Conservation (phyloP, 2,329 filamentous ascomycete species). For the Macrophomina tecta region DNA sequence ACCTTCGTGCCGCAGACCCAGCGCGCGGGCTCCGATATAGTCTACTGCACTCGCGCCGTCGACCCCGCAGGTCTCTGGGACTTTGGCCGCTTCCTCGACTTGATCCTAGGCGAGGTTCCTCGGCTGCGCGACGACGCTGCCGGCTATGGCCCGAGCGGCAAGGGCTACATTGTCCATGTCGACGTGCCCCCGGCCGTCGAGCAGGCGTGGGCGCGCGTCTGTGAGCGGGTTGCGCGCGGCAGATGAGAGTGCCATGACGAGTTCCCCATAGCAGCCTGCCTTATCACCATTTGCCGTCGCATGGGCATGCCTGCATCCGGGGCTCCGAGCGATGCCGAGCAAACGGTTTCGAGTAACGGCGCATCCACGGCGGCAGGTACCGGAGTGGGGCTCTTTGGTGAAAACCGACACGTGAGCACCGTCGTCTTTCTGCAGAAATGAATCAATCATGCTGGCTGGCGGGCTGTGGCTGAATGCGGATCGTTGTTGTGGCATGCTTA, state of each 20-base stretch:
- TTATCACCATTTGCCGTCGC: background rate
- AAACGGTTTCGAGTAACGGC: constrained; percentile 18
- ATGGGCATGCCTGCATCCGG: constrained; percentile 14
- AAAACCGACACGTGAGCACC: constrained; percentile 12
- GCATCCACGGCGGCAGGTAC: constrained; percentile 20
- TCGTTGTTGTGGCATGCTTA: background rate
- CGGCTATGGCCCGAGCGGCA: constrained; percentile 54
- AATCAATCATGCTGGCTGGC: background rate
- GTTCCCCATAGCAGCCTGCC: background rate
- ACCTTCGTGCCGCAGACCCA: constrained; percentile 38
- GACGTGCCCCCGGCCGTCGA: constrained; percentile 48
- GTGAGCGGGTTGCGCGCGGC: constrained; percentile 8
- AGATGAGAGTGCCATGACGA: background rate
- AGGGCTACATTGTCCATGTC: constrained; percentile 53
- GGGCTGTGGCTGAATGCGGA: background rate
- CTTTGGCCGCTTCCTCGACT: constrained; percentile 47
- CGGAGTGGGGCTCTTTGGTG: constrained; percentile 23
- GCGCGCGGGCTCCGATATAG: constrained; percentile 22
- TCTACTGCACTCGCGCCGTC: background rate
- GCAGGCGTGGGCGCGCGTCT: constrained; percentile 38
- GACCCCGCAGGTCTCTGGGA: constrained; percentile 42
- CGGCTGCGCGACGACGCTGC: constrained; percentile 50
- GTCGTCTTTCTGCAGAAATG: background rate
- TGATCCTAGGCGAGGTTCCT: constrained; percentile 53
- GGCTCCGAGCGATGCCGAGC: constrained; percentile 16